Conservation (phyloP, 148 eudicot genomes). For the Euryodendron excelsum region DNA sequence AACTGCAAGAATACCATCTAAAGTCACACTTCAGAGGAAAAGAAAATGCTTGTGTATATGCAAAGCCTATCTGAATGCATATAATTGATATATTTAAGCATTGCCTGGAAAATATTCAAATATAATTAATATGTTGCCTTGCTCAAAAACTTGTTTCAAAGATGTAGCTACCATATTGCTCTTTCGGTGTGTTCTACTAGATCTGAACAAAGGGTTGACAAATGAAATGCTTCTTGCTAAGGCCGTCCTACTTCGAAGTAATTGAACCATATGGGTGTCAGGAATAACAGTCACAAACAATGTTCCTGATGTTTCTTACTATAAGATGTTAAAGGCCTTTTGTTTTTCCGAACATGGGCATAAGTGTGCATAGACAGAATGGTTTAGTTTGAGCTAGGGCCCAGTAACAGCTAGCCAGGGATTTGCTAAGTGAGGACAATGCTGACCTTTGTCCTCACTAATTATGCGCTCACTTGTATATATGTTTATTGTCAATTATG, state of each 20-base stretch:
- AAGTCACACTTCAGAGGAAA: slow-evolving; percentile 8
- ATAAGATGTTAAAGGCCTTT: neutral
- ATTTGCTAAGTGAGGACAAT: neutral
- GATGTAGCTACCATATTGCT: neutral
- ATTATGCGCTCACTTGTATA: neutral
- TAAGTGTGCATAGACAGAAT: neutral
- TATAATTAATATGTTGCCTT: neutral
- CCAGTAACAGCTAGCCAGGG: neutral
- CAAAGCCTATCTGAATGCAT: neutral
- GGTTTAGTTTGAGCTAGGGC: neutral
- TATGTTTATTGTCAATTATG: neutral
- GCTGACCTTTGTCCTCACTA: neutral
- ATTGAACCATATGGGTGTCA: neutral
- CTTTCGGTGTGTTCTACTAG: neutral
- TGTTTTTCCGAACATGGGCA: neutral
- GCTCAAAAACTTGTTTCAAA: neutral
- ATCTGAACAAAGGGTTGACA: neutral
- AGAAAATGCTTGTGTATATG: neutral
- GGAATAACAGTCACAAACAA: neutral
- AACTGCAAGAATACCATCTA: slow-evolving; percentile 51
- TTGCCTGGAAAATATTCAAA: neutral
- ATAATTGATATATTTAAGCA: neutral
- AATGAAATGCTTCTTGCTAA: neutral
- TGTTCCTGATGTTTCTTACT: neutral
- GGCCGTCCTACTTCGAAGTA: neutral